Base-by-base conservation (phyloP, 345 rosid genomes). In the Gossypium ekmanianum region DNA sequence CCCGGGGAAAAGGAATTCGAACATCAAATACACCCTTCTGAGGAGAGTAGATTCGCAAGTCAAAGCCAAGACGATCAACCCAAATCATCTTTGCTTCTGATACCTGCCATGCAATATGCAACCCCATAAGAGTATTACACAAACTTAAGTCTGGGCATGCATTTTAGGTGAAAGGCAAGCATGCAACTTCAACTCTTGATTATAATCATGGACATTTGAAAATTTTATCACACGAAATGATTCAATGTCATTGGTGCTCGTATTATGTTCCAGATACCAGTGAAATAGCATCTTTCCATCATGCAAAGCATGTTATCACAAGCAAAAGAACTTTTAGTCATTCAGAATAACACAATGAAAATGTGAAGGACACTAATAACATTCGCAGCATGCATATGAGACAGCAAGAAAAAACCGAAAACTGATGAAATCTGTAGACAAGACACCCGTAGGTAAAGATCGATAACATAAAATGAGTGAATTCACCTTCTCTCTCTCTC, bases 51-150 rank as follows among this genome's bases (percentile, higher is more conserved):
- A 94, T 66, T 18, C 94, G 86, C 72, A 94, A 50, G 80, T 94
- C 98, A 10, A 94, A 92, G 20, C 98, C 98, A 71, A 94, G 82
- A 73, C 90, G 84, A 76, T 94, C 97, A 78, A 92, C 86, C 97
- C 97, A 94, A 74, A 94, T 87, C 92, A 94, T 84, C 80, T 87
- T 92, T 22, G 89, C 91, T 76, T 92, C 91, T 13, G 88, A 80
- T 12, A 92, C 97, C 98, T 94, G 85, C 58, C 57, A 74, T 51
- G 50, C 47, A 63, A 57, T 62, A 59, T 68, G 48, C 39, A 69
- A 77, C 66, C 76, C 62, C 66, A 61, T 50, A 18, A 44, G 63
- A 55, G 17, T 54, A 68, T 50, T 9, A 68, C 18, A 43, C 55
- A 45, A 45, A 45, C 2, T 67, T 45, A 11, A 43, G 10, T 44